Evolutionary conservation across 2,329 filamentous ascomycete species (phyloP).

Genomic region (Pestalotiopsis fici): DNA sequence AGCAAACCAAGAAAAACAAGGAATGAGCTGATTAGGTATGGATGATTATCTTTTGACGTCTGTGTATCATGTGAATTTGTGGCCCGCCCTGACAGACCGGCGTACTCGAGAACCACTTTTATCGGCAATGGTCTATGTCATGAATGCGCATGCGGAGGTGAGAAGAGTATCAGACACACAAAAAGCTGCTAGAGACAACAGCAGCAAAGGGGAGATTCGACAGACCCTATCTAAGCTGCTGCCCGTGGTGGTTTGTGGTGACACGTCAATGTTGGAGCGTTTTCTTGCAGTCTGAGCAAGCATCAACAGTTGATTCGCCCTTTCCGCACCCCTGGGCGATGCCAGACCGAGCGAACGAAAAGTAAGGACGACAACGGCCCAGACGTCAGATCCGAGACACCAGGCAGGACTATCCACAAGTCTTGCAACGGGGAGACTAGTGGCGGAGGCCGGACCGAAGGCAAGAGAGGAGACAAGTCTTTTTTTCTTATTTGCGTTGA

Average conservation of each 20-base stretch:
- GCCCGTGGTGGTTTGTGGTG: constrained; percentile 20
- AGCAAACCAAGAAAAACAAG: background rate
- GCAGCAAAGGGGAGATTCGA: constrained; percentile 16
- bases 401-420: background rate
- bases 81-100: background rate
- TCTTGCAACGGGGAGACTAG: background rate
- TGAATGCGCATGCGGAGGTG: constrained; percentile 4
- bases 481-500: background rate
- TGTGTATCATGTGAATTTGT: constrained; percentile 2
- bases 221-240: constrained; percentile 18
- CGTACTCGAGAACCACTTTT: constrained; percentile 5
- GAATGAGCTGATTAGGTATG: background rate
- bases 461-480: background rate
- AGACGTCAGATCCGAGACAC: constrained; percentile 7
- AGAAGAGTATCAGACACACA: constrained; percentile 12
- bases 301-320: constrained; percentile 12
- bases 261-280: constrained; percentile 18
- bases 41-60: constrained; percentile 1
- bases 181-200: constrained; percentile 8
- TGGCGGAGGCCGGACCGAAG: background rate
- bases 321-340: constrained; percentile 9
- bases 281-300: constrained; percentile 13
- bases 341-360: constrained; percentile 9
- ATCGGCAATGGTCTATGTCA: constrained; percentile 7
- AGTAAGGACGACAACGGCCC: constrained; percentile 5